Percentiles rank a stretch among this genome's conserved stretches.
phyloP scores from a whole-genome alignment of 164 flowering plant genomes.

The Malania oleifera region DNA sequence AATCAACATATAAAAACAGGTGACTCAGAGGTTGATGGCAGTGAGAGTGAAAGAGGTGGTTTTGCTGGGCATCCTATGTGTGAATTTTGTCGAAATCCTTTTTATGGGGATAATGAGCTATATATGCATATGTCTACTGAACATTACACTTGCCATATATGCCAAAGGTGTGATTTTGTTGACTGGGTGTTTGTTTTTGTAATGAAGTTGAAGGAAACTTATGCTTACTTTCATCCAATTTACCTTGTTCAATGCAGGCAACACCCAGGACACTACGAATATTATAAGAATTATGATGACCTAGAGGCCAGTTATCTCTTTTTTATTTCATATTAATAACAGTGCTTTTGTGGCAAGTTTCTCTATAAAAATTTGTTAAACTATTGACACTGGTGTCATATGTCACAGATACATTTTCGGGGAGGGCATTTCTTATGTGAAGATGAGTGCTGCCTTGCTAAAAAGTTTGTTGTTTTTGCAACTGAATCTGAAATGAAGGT shows the following conservation, averaged over 20 bases:
- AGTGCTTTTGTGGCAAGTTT: too few relatives aligned
- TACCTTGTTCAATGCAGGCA: constrained; percentile 64
- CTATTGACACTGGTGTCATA: background rate
- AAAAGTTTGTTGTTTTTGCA: constrained; percentile 77
- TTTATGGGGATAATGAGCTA: constrained; percentile 93
- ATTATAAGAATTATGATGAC: constrained; percentile 84
- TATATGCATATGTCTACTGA: constrained; percentile 88
- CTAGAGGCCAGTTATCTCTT: constrained; percentile 54
- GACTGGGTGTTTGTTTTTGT: too few relatives aligned
- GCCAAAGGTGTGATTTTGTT: constrained; percentile 79
- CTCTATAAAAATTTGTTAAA: background rate
- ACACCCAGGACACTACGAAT: constrained; percentile 92
- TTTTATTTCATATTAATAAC: background rate
- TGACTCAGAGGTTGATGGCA: constrained; percentile 94
- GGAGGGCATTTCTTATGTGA: constrained; percentile 84
- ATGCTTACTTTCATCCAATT: too few relatives aligned
- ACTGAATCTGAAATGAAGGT: constrained; percentile 95
- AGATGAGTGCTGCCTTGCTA: constrained; percentile 81
- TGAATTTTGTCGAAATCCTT: constrained; percentile 77
- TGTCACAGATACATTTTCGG: constrained; percentile 76
- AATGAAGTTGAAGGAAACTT: background rate
- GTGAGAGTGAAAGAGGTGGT: constrained; percentile 92
- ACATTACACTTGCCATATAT: constrained; percentile 88
- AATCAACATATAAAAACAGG: constrained; percentile 76
- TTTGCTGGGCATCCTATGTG: constrained; percentile 88